phyloP scores from a whole-genome alignment of 805 yeast species.

The Scheffersomyces amazonensis region DNA sequence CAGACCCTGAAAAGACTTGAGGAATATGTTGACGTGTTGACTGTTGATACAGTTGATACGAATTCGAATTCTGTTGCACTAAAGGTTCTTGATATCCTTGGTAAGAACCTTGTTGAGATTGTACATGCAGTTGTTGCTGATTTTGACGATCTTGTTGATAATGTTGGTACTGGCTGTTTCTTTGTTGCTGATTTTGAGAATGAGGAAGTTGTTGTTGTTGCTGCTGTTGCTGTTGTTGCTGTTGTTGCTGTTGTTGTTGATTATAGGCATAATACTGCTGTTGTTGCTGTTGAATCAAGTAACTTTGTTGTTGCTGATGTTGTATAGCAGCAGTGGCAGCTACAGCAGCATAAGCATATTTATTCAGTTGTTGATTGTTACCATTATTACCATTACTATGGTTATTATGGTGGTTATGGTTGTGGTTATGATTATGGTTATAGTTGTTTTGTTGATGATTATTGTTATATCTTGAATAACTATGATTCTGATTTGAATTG shows the following conservation, averaged over 20 bases:
- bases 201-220: conserved; percentile 7
- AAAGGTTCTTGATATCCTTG: conserved; percentile 7
- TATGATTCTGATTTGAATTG: conserved; percentile 4
- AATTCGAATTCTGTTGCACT: neutral
- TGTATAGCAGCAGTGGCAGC: conserved; percentile 33
- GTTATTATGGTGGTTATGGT: conserved; percentile 2
- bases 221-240: conserved; percentile 4
- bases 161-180: conserved; percentile 4
- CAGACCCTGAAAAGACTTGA: conserved; percentile 4
- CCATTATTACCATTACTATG: conserved; percentile 3
- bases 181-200: conserved; percentile 5
- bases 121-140: conserved; percentile 4
- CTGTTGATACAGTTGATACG: neutral
- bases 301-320: conserved; percentile 20
- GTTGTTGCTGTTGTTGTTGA: conserved; percentile 7
- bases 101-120: conserved; percentile 1
- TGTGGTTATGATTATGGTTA: conserved; percentile 7
- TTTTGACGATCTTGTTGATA: conserved; percentile 1
- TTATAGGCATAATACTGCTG: conserved; percentile 4
- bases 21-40: conserved; percentile 1
- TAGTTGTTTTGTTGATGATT: conserved; percentile 7
- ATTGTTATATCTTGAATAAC: conserved; percentile 5
- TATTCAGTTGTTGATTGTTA: conserved; percentile 15
- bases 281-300: conserved; percentile 13
- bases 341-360: conserved; percentile 25